Base-by-base conservation (phyloP, 2,329 filamentous ascomycete genomes). In the Hypoxylon sp. region DNA sequence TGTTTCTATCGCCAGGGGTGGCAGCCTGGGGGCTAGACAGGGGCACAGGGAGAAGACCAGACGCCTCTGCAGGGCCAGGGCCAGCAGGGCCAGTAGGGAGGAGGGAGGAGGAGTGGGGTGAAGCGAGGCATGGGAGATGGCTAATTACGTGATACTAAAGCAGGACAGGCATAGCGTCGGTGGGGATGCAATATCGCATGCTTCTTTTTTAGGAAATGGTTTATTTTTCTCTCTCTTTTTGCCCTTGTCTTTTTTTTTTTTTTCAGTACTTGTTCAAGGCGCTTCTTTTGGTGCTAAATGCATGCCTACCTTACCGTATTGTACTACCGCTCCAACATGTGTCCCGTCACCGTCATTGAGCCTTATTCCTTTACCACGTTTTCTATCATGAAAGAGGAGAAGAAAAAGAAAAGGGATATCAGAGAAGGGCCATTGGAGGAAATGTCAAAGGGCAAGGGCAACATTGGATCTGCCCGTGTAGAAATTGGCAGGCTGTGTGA, bases 101-200 rank as follows among this genome's bases (percentile, higher is more conserved):
- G 42, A 4, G 8, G 42, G 24, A 33, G n/a, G 31, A 11, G 15
- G 40, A 15, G 48, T 27, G 47, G 38, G 51, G 38, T 48, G 53
- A 37, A n/a, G 27, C 49, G 47, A 52, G 51, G 46, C n/a, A n/a
- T n/a, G 54, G 35, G 33, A 13, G 27, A 57, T 58, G 58, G 60
- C 51, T 58, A 64, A 62, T 64, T 64, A 64, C 55, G 55, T 46
- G 55, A 56, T 17, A 53, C 61, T 43, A 64, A 51, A 38, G 26
- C 52, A 41, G 4, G 56, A 55, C 9, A 27, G 18, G 52, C 11
- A 31, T 64, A 64, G 61, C 31, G 20, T 15, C 1, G 26, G 42
- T 64, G 58, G 58, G 41, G 51, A 54, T 40, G n/a, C 45, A 53
- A 62, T 58, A 57, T 62, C 49, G 37, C 45, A 43, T 51, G 15